A percentile compares a stretch with the other conserved stretches of the same genome.
These are phyloP conservation scores for Saturnispora zaruensis DNA, from an alignment of 805 yeast species.

Conservation along the genomic window DNA sequence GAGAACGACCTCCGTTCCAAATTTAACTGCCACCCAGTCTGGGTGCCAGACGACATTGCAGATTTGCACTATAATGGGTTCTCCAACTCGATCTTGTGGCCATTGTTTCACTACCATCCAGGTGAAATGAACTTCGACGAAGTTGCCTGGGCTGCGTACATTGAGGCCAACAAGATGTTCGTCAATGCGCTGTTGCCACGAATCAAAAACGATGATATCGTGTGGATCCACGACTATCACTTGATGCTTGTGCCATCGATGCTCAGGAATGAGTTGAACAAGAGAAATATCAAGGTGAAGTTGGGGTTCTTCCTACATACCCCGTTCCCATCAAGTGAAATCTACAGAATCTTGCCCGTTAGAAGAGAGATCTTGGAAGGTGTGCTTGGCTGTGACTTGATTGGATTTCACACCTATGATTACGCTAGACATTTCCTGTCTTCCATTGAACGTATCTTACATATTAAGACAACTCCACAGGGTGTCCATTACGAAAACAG, in stretches of 20 bases:
- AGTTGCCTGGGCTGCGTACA: constrained; percentile 95
- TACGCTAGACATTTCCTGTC: constrained; percentile 94
- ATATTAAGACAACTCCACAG: constrained; percentile 79
- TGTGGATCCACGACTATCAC: constrained; percentile 98
- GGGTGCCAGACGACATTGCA: constrained; percentile 79
- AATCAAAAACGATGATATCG: constrained; percentile 73
- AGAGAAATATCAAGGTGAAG: constrained; percentile 45
- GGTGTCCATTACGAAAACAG: constrained; percentile 76
- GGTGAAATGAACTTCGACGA: constrained; percentile 99
- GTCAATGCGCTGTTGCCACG: constrained; percentile 63
- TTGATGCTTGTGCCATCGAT: constrained; percentile 89
- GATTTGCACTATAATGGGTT: constrained; percentile 96
- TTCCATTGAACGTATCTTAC: constrained; percentile 75
- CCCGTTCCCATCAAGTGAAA: constrained; percentile 96
- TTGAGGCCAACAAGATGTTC: constrained; percentile 81
- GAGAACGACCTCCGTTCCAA: constrained; percentile 60
- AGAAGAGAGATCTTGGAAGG: constrained; percentile 87
- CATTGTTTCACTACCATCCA: constrained; percentile 96
- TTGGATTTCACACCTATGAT: constrained; percentile 99
- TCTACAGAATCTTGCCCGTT: constrained; percentile 91
- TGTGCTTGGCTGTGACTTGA: constrained; percentile 84
- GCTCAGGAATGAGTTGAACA: constrained; percentile 56
- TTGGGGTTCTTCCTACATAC: constrained; percentile 94
- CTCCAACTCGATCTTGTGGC: constrained; percentile 93
- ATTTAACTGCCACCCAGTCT: constrained; percentile 87